Conservation (phyloP, 257 asterid genomes). For the Solanum etuberosum region DNA sequence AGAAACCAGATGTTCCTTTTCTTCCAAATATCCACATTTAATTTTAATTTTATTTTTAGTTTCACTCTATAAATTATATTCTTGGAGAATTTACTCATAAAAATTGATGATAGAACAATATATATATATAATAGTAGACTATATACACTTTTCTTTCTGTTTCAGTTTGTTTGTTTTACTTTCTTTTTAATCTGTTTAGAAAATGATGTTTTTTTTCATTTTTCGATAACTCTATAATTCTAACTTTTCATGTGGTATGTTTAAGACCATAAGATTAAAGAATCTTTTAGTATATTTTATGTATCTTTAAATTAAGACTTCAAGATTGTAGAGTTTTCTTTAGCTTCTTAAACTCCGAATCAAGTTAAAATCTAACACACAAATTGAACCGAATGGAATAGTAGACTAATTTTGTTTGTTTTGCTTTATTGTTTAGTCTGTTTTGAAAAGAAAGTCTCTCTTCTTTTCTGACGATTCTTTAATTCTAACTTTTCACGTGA, state of each 20-base stretch:
- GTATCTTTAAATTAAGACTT: not conserved
- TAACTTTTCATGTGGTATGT: not conserved
- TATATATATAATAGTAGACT: not conserved
- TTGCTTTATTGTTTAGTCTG: not conserved
- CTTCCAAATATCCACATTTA: constrained; percentile 49
- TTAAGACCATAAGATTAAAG: no score
- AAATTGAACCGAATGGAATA: not conserved
- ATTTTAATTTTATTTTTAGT: not conserved
- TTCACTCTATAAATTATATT: not conserved
- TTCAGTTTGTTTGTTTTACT: not conserved
- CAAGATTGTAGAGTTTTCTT: not conserved
- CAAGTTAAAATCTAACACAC: not conserved
- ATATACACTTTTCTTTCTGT: not conserved
- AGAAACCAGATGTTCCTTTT: constrained; percentile 48
- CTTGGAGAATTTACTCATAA: not conserved
- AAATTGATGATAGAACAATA: not conserved
- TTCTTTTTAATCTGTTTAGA: no score
- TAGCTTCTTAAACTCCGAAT: not conserved
- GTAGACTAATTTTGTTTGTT: not conserved
- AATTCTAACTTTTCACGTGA: not conserved
- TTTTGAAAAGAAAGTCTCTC: not conserved
- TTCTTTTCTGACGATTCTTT: not conserved
- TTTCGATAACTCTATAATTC: not conserved
- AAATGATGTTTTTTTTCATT: no score
- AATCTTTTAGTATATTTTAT: no score